A percentile compares a stretch with the other conserved stretches of the same genome.
phyloP scores from a whole-genome alignment of 2,329 filamentous ascomycete species.

The Colletotrichum euphorbiae region DNA sequence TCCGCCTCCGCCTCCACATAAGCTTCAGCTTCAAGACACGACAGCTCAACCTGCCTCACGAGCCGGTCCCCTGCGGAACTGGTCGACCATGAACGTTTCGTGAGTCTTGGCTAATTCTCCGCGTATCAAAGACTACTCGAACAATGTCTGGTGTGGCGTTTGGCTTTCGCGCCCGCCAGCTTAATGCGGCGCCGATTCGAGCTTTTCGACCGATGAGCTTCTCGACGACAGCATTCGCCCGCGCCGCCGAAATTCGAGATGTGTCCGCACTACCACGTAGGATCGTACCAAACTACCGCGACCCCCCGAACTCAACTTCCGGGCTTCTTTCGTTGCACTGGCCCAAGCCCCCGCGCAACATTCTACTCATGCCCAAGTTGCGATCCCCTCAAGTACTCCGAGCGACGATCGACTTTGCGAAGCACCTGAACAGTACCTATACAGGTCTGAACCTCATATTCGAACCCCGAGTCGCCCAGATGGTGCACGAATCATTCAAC shows the following conservation, averaged over 20 bases:
- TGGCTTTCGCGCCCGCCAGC: not conserved
- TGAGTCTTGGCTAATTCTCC: fast-evolving
- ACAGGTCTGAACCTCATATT: constrained; percentile 84
- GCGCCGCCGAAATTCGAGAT: constrained; percentile 62
- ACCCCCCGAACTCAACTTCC: constrained; percentile 63
- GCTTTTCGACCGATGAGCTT: constrained; percentile 15
- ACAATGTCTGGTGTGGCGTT: constrained; percentile 13
- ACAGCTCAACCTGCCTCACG: not conserved
- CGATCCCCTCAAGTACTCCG: constrained; percentile 64
- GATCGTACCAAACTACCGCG: constrained; percentile 72
- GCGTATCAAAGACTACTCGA: not conserved
- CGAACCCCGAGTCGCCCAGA: constrained; percentile 78
- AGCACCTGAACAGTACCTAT: constrained; percentile 83
- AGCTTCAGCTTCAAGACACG: not conserved
- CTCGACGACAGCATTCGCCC: constrained; percentile 39
- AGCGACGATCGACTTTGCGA: constrained; percentile 68
- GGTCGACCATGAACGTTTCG: not conserved
- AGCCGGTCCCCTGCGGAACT: not conserved
- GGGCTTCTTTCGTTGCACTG: constrained; percentile 65
- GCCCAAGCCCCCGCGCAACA: constrained; percentile 65
- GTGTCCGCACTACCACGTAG: constrained; percentile 63
- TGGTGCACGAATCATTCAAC: constrained; percentile 76
- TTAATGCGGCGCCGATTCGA: constrained; percentile 1
- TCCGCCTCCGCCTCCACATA: not conserved
- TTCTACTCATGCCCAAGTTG: constrained; percentile 70